These are phyloP conservation scores for Austroboletus festivus DNA, from an alignment of 768 basidiomycete genomes.

Conservation along the genomic window DNA sequence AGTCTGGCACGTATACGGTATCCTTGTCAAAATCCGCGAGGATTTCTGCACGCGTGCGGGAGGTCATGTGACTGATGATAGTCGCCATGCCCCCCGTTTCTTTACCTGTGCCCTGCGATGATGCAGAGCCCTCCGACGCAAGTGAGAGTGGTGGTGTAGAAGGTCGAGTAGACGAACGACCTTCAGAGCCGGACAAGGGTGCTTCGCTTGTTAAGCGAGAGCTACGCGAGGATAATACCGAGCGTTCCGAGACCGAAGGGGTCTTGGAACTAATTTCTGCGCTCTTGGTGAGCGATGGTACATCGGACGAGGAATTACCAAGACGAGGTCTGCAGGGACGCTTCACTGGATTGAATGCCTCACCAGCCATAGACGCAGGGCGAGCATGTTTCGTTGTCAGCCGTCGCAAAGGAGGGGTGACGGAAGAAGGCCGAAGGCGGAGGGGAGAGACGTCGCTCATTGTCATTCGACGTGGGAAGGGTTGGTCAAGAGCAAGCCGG, in stretches of 20 bases:
- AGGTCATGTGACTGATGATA: constrained; percentile 33
- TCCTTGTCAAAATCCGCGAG: constrained; percentile 34
- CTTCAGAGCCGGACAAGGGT: constrained; percentile 21
- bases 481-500: constrained; percentile 25
- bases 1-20: constrained; percentile 40
- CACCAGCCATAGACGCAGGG: constrained; percentile 25
- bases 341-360: constrained; percentile 28
- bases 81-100: constrained; percentile 33
- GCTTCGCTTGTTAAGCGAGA: constrained; percentile 24
- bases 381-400: constrained; percentile 26
- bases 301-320: constrained; percentile 16
- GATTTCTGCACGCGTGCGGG: constrained; percentile 38
- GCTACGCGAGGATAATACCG: constrained; percentile 15
- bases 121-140: constrained; percentile 23
- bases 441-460: constrained; percentile 35
- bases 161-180: constrained; percentile 23
- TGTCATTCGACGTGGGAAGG: constrained; percentile 34
- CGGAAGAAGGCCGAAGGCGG: constrained; percentile 31
- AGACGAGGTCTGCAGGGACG: constrained; percentile 26
- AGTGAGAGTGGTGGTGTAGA: constrained; percentile 30
- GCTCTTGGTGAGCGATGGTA: constrained; percentile 14
- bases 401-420: constrained; percentile 26
- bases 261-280: constrained; percentile 16
- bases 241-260: constrained; percentile 17
- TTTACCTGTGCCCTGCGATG: constrained; percentile 19